A percentile compares a stretch with the other conserved stretches of the same genome.
Evolutionary conservation across 2,329 filamentous ascomycete genomes (phyloP).

Genomic region (Epichloe elymi): DNA sequence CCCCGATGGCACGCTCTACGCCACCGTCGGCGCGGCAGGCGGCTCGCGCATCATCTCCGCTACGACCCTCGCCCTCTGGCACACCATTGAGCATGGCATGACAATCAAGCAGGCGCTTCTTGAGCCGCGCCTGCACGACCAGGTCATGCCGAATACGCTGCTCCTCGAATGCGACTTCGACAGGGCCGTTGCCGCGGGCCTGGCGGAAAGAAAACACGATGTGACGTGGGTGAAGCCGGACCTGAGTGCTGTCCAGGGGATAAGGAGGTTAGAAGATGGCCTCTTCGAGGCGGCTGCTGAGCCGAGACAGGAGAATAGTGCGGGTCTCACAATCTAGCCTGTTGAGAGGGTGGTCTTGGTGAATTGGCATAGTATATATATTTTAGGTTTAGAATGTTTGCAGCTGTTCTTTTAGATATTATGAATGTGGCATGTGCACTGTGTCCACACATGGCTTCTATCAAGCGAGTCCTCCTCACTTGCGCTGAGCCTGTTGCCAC

Average conservation of each 20-base stretch:
- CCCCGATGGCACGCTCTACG: conserved; percentile 49
- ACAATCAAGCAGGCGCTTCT: conserved; percentile 48
- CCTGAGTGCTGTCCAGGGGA: conserved; percentile 56
- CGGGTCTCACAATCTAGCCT: conserved; percentile 38
- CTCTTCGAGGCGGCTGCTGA: conserved; percentile 69
- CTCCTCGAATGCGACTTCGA: conserved; percentile 58
- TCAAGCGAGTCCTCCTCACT: too few relatives aligned
- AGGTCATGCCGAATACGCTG: conserved; percentile 59
- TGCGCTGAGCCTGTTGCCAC: too few relatives aligned
- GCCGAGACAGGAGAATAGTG: conserved; percentile 59
- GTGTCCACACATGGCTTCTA: too few relatives aligned
- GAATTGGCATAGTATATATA: too few relatives aligned
- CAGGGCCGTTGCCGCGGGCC: conserved; percentile 46
- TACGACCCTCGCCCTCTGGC: conserved; percentile 60
- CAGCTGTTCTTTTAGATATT: too few relatives aligned
- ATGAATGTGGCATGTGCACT: too few relatives aligned
- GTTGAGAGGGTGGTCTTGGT: background rate
- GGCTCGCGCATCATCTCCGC: conserved; percentile 74
- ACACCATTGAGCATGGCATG: conserved; percentile 53
- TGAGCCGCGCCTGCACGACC: conserved; percentile 64
- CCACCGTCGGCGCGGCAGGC: conserved; percentile 63
- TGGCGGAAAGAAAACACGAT: conserved; percentile 55
- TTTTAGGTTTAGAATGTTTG: too few relatives aligned
- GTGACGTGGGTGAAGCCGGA: conserved; percentile 54
- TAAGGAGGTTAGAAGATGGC: conserved; percentile 48